A percentile compares a stretch with the other conserved stretches of the same genome.
phyloP scores from a whole-genome alignment of 495 filamentous ascomycete genomes.

The Thermothielavioides terrestris region DNA sequence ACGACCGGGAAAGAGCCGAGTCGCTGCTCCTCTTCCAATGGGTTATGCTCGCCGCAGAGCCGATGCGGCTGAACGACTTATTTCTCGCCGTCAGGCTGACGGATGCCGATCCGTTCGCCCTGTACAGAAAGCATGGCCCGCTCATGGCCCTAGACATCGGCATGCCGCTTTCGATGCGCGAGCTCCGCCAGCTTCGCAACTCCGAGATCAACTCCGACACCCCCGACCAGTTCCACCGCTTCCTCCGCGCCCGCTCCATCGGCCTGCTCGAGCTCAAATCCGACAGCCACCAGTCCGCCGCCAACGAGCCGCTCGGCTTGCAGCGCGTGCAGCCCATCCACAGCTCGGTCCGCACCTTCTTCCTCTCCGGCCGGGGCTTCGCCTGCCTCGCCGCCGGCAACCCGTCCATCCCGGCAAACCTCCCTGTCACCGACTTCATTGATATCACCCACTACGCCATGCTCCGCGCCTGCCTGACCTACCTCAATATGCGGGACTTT shows the following conservation, averaged over 20 bases:
- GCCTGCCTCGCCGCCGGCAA: constrained; percentile 16
- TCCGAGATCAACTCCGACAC: constrained; percentile 29
- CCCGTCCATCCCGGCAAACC: constrained; percentile 4
- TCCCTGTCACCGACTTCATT: constrained; percentile 14
- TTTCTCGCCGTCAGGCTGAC: constrained; percentile 27
- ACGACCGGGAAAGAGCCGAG: constrained; percentile 27
- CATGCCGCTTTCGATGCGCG: constrained; percentile 22
- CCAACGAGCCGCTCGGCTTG: constrained; percentile 25
- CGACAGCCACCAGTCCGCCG: constrained; percentile 5
- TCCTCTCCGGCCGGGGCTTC: constrained; percentile 30
- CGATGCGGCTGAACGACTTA: constrained; percentile 31
- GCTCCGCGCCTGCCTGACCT: constrained; percentile 26
- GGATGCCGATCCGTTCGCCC: constrained; percentile 10
- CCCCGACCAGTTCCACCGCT: constrained; percentile 27
- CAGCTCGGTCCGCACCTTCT: constrained; percentile 29
- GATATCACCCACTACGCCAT: constrained; percentile 29
- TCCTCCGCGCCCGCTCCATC: constrained; percentile 29
- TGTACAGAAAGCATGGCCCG: constrained; percentile 13
- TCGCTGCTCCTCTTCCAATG: constrained; percentile 30
- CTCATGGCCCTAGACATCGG: constrained; percentile 24
- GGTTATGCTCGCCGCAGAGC: constrained; percentile 29
- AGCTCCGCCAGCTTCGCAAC: constrained; percentile 24
- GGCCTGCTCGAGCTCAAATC: constrained; percentile 29
- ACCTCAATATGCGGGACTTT: constrained; percentile 33
- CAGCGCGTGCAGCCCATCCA: constrained; percentile 28